Base-by-base conservation (phyloP, 1,139 yeast genomes). In the Suhomyces taliae region DNA sequence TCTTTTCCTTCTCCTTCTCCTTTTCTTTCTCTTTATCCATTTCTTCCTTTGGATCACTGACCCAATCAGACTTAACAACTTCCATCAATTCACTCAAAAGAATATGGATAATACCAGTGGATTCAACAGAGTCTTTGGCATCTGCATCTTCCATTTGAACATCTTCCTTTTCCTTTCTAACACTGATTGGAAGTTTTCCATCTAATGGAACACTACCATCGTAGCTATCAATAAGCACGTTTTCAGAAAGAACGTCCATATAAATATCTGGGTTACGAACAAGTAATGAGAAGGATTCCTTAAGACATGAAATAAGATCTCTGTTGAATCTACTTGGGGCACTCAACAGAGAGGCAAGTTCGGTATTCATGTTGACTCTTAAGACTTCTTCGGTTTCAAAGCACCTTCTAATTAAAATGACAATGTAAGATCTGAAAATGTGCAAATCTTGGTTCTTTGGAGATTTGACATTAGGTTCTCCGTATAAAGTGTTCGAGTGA, bases 71-170 rank as follows among this genome's bases (percentile, higher is more conserved):
- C 50, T 78, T 79, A 10, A 74, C 72, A 1, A 79, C 75, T 1
- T 74, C 69, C 81, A 87, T 82, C 33, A 90, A 67, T 57, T 88
- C 91, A 0, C 82, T 69, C 34, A 90, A 64, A 10, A 90, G 65
- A 4, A 79, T 59, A 50, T 81, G 85, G 50, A 90, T 73, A 9
- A 89, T 76, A 1, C 90, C 90, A 1, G 86, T 76, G 7, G 80
- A 65, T 42, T 66, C 61, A 41, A 66, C 52, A 4, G 47, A 41
- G 4, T 51, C 44, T 1, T 50, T 34, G n/a, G 56, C 60, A 4
- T 56, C 61, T 0, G 56, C 60, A 42, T 70, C 78, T 4, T 55
- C 53, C 76, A 70, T 72, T 27, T 62, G 67, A 19, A 65, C 65
- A 51, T 76, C 80, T 8, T 66, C 66, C 61, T 68, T 40, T 52